Evolutionary conservation across 2,329 filamentous ascomycete species (phyloP).

Genomic region (Monilinia vaccinii-corymbosi): DNA sequence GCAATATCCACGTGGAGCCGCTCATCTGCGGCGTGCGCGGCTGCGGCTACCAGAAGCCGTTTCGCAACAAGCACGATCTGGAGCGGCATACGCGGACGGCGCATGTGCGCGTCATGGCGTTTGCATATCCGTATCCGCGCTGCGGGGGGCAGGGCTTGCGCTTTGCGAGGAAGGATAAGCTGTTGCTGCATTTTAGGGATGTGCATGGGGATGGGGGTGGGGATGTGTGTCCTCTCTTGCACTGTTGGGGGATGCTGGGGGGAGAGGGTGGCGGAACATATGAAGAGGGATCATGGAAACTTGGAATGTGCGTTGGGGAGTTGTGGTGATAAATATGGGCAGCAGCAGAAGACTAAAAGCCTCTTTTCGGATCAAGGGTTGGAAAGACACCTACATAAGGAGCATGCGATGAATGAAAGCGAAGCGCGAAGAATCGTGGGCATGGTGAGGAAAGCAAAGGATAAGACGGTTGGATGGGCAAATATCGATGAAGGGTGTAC

Average conservation of each 20-base stretch:
- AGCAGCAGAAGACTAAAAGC: neutral
- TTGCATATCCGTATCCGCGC: no score
- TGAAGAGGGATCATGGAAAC: neutral
- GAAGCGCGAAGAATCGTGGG: no score
- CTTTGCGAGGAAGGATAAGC: constrained; percentile 1
- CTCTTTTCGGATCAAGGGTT: neutral
- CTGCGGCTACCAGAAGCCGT: constrained; percentile 5
- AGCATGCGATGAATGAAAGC: neutral
- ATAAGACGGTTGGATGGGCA: no score
- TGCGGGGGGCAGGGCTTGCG: neutral
- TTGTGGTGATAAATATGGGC: neutral
- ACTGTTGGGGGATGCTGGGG: neutral
- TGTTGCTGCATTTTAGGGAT: neutral
- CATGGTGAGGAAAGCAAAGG: no score
- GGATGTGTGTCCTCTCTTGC: neutral
- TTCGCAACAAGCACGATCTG: constrained; percentile 6
- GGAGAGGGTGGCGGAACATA: neutral
- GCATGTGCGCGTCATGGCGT: neutral
- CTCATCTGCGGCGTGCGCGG: neutral
- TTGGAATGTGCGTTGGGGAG: neutral
- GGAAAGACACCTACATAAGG: neutral
- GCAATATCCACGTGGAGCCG: neutral
- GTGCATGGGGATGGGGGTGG: neutral
- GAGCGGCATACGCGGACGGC: neutral
- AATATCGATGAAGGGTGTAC: no score